phyloP scores from a whole-genome alignment of 805 yeast species.

The Zygosaccharomyces lentus region DNA sequence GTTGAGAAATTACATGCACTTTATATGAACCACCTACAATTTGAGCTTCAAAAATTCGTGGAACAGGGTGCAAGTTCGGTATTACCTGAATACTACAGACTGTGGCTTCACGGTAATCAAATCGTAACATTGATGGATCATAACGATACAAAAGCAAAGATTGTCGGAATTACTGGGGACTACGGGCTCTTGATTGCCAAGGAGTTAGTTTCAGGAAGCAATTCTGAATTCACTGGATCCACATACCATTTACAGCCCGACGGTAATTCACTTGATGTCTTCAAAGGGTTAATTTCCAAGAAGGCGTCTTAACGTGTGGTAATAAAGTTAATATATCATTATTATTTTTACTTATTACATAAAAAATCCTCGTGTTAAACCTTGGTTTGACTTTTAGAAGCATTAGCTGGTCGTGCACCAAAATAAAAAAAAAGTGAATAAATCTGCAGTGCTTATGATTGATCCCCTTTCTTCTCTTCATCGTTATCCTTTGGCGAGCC shows the following conservation, averaged over 20 bases:
- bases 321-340: background rate
- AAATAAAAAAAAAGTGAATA: background rate
- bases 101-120: slow-evolving; percentile 84
- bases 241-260: slow-evolving; percentile 83
- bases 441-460: slow-evolving; percentile 1
- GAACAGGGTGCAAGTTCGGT: slow-evolving; percentile 64
- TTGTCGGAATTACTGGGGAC: slow-evolving; percentile 78
- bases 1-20: slow-evolving; percentile 50
- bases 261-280: slow-evolving; percentile 95
- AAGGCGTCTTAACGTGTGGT: slow-evolving; percentile 35
- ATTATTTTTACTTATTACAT: slow-evolving; percentile 4
- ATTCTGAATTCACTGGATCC: slow-evolving; percentile 48
- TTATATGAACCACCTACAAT: slow-evolving; percentile 60
- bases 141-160: slow-evolving; percentile 51
- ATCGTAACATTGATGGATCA: slow-evolving; percentile 61
- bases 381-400: slow-evolving; percentile 4
- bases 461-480: slow-evolving; percentile 15
- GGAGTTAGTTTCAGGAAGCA: slow-evolving; percentile 46
- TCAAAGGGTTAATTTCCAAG: slow-evolving; percentile 76
- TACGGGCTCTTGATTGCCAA: slow-evolving; percentile 79
- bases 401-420: slow-evolving; percentile 2
- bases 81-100: slow-evolving; percentile 63
- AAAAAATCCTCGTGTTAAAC: slow-evolving; percentile 1
- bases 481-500: slow-evolving; percentile 17
- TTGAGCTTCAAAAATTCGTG: slow-evolving; percentile 54